Percentiles rank a stretch among this genome's conserved stretches.
phyloP scores from a whole-genome alignment of 2,329 filamentous ascomycete species.

The Ascochyta lentis region DNA sequence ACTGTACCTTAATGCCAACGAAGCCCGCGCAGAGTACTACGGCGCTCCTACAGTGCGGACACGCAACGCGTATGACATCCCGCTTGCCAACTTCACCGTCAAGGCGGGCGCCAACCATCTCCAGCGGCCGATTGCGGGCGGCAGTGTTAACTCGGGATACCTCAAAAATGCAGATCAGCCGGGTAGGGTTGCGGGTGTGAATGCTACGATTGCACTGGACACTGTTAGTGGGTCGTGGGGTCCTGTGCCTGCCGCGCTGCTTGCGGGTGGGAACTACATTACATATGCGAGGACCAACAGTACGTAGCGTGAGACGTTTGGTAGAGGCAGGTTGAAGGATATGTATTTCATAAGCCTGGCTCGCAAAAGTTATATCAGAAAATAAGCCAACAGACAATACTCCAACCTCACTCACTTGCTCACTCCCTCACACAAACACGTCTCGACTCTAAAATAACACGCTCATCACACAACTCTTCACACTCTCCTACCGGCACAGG shows the following conservation, averaged over 20 bases:
- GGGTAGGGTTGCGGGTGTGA: constrained; percentile 4
- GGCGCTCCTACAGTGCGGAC: constrained; percentile 64
- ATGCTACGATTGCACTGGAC: constrained; percentile 10
- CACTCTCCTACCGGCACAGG: too few relatives aligned
- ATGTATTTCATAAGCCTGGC: too few relatives aligned
- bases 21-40: constrained; percentile 65
- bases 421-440: too few relatives aligned
- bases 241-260: constrained; percentile 3
- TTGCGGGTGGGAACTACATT: constrained; percentile 18
- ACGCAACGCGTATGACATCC: constrained; percentile 66
- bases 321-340: too few relatives aligned
- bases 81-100: constrained; percentile 72
- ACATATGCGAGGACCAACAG: constrained; percentile 10
- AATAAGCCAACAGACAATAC: too few relatives aligned
- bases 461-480: too few relatives aligned
- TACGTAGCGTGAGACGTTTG: not conserved
- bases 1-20: constrained; percentile 7
- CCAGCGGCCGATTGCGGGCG: constrained; percentile 51
- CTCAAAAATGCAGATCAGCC: constrained; percentile 8
- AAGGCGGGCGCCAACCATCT: constrained; percentile 65
- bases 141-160: constrained; percentile 9
- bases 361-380: too few relatives aligned
- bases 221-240: constrained; percentile 10
- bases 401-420: too few relatives aligned
- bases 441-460: too few relatives aligned